Conservation (phyloP, 805 yeast species). For the Lipomyces spencermartinsiae region DNA sequence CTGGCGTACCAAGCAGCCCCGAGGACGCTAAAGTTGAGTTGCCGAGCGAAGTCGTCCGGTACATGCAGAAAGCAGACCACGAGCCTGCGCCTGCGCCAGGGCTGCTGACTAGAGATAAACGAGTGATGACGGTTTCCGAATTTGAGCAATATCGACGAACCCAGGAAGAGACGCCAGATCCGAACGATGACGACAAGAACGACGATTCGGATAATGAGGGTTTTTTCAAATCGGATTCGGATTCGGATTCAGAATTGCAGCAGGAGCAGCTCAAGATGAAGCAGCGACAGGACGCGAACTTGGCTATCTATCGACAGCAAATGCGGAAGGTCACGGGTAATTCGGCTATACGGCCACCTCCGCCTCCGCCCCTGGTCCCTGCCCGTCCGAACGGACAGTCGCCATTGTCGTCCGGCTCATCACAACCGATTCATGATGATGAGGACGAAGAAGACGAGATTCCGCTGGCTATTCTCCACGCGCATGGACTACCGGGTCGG, state of each 20-base stretch:
- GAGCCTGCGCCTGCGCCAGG: conserved; percentile 12
- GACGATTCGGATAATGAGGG: conserved; percentile 23
- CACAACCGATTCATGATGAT: conserved; percentile 24
- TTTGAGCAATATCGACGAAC: conserved; percentile 34
- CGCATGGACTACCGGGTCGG: conserved; percentile 48
- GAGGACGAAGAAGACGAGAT: conserved; percentile 51
- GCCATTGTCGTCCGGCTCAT: neutral
- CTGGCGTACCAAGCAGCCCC: neutral
- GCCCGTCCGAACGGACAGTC: neutral
- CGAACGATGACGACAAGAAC: conserved; percentile 28
- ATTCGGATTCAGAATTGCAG: conserved; percentile 26
- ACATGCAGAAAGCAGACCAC: conserved; percentile 8
- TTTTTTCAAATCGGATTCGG: conserved; percentile 20
- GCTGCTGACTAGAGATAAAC: conserved; percentile 17
- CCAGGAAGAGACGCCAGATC: neutral
- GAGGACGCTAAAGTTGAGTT: conserved; percentile 9
- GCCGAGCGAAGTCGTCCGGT: conserved; percentile 24
- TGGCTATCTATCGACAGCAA: conserved; percentile 51
- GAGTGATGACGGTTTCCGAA: conserved; percentile 44
- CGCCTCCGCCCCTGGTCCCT: neutral
- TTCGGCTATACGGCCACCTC: conserved; percentile 21
- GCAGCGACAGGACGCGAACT: conserved; percentile 48
- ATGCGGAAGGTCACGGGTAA: conserved; percentile 50
- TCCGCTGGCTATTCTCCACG: conserved; percentile 50
- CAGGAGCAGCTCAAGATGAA: conserved; percentile 27